Evolutionary conservation across 2,329 filamentous ascomycete species (phyloP), one percentile per base, ranked within the genome.

Genomic region (Elsinoe fawcettii): DNA sequence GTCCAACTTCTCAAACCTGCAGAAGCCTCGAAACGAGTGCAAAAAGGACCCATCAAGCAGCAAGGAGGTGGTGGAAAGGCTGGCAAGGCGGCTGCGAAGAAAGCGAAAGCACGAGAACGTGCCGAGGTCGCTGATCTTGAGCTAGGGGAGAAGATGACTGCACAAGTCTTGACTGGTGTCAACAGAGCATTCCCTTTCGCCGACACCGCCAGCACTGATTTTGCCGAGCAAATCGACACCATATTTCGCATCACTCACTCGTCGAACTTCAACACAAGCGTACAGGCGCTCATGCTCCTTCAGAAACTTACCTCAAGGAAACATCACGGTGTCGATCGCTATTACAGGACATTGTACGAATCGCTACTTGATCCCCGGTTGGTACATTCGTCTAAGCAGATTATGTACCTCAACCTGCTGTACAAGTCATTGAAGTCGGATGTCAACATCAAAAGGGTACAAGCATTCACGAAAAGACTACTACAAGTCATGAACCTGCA

Each of bases 211-310:
- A 84, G 88, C 64, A 82, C 84, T 43, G 87, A 84, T 22, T 82
- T 97, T 63, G 88, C 95, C 66, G 84, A 86, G 59, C 92, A 99
- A 67, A 82, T 99, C 58, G 87, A 97, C 68, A 96, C 92, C 2
- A 80, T 99, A 23, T 99, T 96, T 80, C 86, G 84, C 65, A 93
- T 99, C 66, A 95, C 93, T 0, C 93, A 99, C 73, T 97, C 92
- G 0, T 90, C 92, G 58, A 99, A 99, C 72, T 97, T 99, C 80
- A 99, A 97, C 74, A 99, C 93, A 0, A 93, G 90, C 68, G 89
- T 99, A 36, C 93, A 99, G 72, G 92, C 93, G 32, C 80, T 99
- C 62, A 87, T 96, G 74, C 77, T 99, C 49, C 95, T 99, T 63
- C 93, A 97, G 69, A 93, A 97, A 70, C 81, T 99, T 25, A 88